A percentile compares a stretch with the other conserved stretches of the same genome.
These are phyloP conservation scores for Bondarzewia mesenterica DNA, from an alignment of 1,284 basidiomycete genomes.

Conservation along the genomic window DNA sequence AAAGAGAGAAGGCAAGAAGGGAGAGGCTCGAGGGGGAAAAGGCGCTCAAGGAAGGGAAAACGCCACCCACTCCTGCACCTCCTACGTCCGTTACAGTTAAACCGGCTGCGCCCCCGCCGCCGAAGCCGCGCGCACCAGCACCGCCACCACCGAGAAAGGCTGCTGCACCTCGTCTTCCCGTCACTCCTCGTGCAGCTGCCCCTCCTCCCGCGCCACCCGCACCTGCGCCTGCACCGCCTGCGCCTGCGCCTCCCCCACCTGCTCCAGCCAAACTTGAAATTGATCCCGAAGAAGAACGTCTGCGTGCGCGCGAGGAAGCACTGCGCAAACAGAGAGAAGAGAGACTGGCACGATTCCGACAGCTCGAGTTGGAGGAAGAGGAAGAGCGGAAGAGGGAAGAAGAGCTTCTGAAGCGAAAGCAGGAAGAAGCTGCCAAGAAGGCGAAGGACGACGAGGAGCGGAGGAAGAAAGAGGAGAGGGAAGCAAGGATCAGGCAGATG, in stretches of 20 bases:
- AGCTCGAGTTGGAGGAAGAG: slow-evolving; percentile 68
- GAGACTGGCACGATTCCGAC: slow-evolving; percentile 52
- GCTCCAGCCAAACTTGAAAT: slow-evolving; percentile 30
- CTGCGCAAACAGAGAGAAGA: slow-evolving; percentile 62
- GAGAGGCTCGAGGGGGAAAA: slow-evolving; percentile 66
- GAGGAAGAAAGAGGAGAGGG: slow-evolving; percentile 2
- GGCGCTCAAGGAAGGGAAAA: slow-evolving; percentile 40
- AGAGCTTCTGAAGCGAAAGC: slow-evolving; percentile 22
- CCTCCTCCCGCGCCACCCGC: slow-evolving; percentile 19
- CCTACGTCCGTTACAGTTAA: slow-evolving; percentile 21
- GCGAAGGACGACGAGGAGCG: slow-evolving; percentile 41
- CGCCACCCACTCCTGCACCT: slow-evolving; percentile 22
- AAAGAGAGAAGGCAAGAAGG: slow-evolving; percentile 60
- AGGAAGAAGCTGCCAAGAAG: slow-evolving; percentile 41
- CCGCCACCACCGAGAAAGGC: slow-evolving; percentile 26
- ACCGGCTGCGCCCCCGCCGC: slow-evolving; percentile 16
- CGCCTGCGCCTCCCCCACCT: slow-evolving; percentile 24
- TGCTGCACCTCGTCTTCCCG: slow-evolving; percentile 26
- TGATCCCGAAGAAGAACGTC: slow-evolving; percentile 59
- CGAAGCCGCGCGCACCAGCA: slow-evolving; percentile 36
- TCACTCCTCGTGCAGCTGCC: slow-evolving; percentile 21
- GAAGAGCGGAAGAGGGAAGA: slow-evolving; percentile 58
- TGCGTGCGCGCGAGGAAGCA: slow-evolving; percentile 57
- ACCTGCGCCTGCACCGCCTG: slow-evolving; percentile 22
- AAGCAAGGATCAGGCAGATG: slow-evolving; percentile 4